Conservation (phyloP, 2,329 filamentous ascomycete species). For the Gnomoniopsis smithogilvyi region DNA sequence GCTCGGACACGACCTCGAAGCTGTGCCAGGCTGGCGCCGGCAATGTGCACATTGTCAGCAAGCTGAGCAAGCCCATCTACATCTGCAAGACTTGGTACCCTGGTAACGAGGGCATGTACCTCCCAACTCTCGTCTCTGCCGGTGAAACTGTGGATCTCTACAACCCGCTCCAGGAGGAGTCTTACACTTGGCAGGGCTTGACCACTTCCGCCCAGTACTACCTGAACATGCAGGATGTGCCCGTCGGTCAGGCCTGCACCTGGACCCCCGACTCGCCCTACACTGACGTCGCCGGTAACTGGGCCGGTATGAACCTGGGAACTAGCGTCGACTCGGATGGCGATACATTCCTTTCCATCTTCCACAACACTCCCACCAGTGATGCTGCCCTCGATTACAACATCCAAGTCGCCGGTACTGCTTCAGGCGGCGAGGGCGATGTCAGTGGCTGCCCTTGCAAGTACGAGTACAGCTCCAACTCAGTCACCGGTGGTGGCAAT, state of each 20-base stretch:
- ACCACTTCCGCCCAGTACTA: slow-evolving; percentile 93
- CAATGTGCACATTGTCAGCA: slow-evolving; percentile 73
- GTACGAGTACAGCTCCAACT: slow-evolving; percentile 39
- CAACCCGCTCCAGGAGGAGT: slow-evolving; percentile 68
- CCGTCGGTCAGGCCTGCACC: slow-evolving; percentile 65
- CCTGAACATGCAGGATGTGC: slow-evolving; percentile 77
- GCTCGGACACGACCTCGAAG: slow-evolving; percentile 52
- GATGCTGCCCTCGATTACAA: slow-evolving; percentile 69
- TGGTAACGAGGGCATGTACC: slow-evolving; percentile 82
- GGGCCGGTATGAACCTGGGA: slow-evolving; percentile 81
- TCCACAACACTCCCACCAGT: slow-evolving; percentile 78
- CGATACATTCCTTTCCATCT: slow-evolving; percentile 76
- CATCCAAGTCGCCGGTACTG: slow-evolving; percentile 67
- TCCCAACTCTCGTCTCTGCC: slow-evolving; percentile 63
- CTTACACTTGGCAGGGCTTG: slow-evolving; percentile 75
- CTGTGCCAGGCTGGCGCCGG: slow-evolving; percentile 74
- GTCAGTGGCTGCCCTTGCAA: slow-evolving; percentile 46
- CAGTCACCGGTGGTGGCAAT: slow-evolving; percentile 27
- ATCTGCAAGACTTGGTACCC: slow-evolving; percentile 97
- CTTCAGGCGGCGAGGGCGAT: slow-evolving; percentile 38
- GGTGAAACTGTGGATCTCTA: slow-evolving; percentile 63
- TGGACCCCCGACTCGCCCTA: slow-evolving; percentile 57
- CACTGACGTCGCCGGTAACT: slow-evolving; percentile 69
- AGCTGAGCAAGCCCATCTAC: slow-evolving; percentile 61
- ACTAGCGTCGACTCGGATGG: slow-evolving; percentile 65